A percentile compares a stretch with the other conserved stretches of the same genome.
phyloP scores from a whole-genome alignment of 2,329 filamentous ascomycete genomes.

The Mycosphaerella sp. region DNA sequence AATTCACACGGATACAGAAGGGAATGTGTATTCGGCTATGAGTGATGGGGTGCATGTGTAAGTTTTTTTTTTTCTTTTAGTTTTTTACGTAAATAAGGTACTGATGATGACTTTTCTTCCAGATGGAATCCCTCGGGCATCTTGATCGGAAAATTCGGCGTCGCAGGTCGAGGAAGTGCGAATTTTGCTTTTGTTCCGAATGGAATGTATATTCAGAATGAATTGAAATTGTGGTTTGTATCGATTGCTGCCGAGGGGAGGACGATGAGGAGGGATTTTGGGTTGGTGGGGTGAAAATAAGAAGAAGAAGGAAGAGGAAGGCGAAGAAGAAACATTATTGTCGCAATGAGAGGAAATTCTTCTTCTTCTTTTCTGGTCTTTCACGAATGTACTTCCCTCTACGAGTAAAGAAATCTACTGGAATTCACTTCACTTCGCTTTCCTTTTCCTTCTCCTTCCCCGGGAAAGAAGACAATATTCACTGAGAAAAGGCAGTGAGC shows the following conservation, averaged over 20 bases:
- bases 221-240: slow-evolving; percentile 31
- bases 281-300: background rate
- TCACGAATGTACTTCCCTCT: too few species aligned
- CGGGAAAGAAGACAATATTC: too few species aligned
- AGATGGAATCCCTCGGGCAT: slow-evolving; percentile 45
- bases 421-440: too few species aligned
- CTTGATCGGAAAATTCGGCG: slow-evolving; percentile 51
- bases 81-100: background rate
- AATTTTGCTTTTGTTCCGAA: slow-evolving; percentile 33
- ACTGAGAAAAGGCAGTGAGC: too few species aligned
- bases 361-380: too few species aligned
- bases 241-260: slow-evolving; percentile 30
- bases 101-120: background rate
- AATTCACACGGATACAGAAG: slow-evolving; percentile 46
- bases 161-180: slow-evolving; percentile 35
- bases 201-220: slow-evolving; percentile 32
- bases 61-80: slow-evolving; percentile 6
- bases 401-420: too few species aligned
- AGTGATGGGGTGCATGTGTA: slow-evolving; percentile 48
- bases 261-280: slow-evolving; percentile 29
- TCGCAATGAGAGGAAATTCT: too few species aligned
- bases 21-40: slow-evolving; percentile 50
- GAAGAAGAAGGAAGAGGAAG: too few species aligned
- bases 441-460: too few species aligned
- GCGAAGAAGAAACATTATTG: too few species aligned